Percentiles rank a stretch among this genome's conserved stretches.
These are phyloP conservation scores for Xylaria sp. DNA, from an alignment of 2,329 filamentous ascomycete species.

Conservation along the genomic window DNA sequence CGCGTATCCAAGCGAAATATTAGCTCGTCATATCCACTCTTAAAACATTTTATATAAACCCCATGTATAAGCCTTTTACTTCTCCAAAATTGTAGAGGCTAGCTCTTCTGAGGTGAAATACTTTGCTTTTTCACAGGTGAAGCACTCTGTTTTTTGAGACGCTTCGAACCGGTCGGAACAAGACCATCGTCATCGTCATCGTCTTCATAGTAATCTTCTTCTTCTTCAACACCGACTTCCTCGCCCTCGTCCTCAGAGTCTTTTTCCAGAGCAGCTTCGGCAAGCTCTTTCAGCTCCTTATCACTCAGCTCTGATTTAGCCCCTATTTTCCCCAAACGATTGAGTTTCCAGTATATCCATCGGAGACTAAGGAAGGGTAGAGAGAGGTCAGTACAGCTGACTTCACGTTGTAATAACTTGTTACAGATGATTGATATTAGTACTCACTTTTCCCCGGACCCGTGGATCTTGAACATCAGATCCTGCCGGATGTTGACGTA, in stretches of 20 bases:
- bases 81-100: too few species aligned
- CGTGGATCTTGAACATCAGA: background rate
- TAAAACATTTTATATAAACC: too few species aligned
- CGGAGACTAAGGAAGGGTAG: conserved; percentile 2
- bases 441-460: background rate
- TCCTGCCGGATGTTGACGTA: background rate
- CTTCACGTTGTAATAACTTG: background rate
- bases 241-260: background rate
- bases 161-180: background rate
- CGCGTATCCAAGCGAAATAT: too few species aligned
- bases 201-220: background rate
- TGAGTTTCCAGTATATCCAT: conserved; percentile 15
- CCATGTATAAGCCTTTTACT: too few species aligned
- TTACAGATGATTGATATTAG: background rate
- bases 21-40: too few species aligned
- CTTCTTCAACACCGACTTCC: background rate
- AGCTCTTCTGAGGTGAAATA: too few species aligned
- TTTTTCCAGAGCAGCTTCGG: background rate
- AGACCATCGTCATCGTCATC: background rate
- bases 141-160: too few species aligned
- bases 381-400: background rate
- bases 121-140: too few species aligned
- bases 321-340: background rate
- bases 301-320: background rate
- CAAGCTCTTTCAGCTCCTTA: background rate